Conservation (phyloP, 192 early-diverging fungal genomes). For the Podila epicladia region DNA sequence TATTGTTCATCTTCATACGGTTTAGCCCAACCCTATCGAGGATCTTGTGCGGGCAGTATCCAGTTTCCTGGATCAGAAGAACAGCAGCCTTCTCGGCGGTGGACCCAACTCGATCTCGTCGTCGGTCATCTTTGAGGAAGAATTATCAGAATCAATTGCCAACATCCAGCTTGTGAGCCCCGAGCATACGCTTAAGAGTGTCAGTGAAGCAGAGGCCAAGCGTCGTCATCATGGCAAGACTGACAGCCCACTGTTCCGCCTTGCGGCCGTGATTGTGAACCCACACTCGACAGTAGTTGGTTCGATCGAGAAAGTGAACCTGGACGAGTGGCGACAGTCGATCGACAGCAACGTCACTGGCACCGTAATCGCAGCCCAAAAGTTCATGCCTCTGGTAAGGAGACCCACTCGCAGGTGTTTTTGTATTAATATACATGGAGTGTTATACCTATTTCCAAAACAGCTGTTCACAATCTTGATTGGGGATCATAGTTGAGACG, state of each 20-base stretch:
- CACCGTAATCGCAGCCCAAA: constrained; percentile 36
- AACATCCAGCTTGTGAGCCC: constrained; percentile 29
- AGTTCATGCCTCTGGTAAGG: constrained; percentile 36
- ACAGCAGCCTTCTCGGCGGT: constrained; percentile 17
- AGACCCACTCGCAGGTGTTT: not conserved
- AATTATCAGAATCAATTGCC: constrained; percentile 26
- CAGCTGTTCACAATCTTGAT: no score
- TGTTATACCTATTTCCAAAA: not conserved
- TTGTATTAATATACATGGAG: not conserved
- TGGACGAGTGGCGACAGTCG: constrained; percentile 25
- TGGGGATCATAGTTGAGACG: constrained; percentile 18
- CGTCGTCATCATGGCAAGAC: constrained; percentile 23
- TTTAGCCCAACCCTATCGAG: constrained; percentile 21
- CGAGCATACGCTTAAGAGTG: constrained; percentile 16
- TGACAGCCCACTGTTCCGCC: constrained; percentile 15
- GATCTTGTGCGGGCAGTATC: constrained; percentile 25
- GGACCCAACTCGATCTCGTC: not conserved
- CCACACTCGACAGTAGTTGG: constrained; percentile 10
- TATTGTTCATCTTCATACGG: not conserved
- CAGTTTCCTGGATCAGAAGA: constrained; percentile 35
- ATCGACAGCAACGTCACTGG: constrained; percentile 36
- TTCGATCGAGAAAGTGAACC: constrained; percentile 34
- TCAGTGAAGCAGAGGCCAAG: constrained; percentile 30
- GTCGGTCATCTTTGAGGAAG: constrained; percentile 26
- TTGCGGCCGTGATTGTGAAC: constrained; percentile 41